phyloP scores from a whole-genome alignment of 2,329 filamentous ascomycete species.

The Ceratocystis huliohia region DNA sequence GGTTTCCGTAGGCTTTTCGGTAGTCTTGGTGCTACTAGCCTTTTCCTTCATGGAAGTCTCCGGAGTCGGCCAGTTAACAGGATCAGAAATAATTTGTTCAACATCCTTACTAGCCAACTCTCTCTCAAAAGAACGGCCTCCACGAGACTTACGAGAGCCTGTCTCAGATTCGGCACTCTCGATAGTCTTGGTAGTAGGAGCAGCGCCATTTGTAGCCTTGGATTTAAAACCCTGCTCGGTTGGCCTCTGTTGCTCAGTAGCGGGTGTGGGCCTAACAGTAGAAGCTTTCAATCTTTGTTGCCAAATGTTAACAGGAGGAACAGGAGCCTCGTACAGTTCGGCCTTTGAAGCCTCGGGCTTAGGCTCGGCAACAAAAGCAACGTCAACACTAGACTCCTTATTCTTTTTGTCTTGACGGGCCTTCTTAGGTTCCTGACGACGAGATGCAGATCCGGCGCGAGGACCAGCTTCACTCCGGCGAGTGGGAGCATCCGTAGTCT shows the following conservation, averaged over 20 bases:
- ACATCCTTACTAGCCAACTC: constrained; percentile 9
- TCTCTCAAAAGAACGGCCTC: constrained; percentile 29
- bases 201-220: constrained; percentile 24
- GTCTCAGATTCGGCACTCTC: constrained; percentile 31
- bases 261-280: constrained; percentile 28
- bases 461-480: constrained; percentile 29
- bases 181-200: constrained; percentile 22
- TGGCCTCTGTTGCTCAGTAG: constrained; percentile 32
- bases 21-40: constrained; percentile 46
- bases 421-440: constrained; percentile 28
- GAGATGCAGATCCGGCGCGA: constrained; percentile 14
- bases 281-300: constrained; percentile 63
- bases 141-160: constrained; percentile 27
- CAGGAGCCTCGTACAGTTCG: constrained; percentile 65
- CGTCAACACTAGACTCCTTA: constrained; percentile 27
- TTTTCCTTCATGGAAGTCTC: constrained; percentile 59
- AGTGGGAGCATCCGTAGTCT: constrained; percentile 31
- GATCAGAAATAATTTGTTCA: constrained; percentile 36
- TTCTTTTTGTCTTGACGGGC: constrained; percentile 51
- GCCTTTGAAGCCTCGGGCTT: constrained; percentile 48
- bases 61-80: constrained; percentile 79
- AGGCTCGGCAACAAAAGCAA: constrained; percentile 27
- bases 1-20: constrained; percentile 45
- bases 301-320: constrained; percentile 82
- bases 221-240: constrained; percentile 33